Evolutionary conservation across 805 yeast genomes (phyloP).

Genomic region (Saccharomycopsis sp.): DNA sequence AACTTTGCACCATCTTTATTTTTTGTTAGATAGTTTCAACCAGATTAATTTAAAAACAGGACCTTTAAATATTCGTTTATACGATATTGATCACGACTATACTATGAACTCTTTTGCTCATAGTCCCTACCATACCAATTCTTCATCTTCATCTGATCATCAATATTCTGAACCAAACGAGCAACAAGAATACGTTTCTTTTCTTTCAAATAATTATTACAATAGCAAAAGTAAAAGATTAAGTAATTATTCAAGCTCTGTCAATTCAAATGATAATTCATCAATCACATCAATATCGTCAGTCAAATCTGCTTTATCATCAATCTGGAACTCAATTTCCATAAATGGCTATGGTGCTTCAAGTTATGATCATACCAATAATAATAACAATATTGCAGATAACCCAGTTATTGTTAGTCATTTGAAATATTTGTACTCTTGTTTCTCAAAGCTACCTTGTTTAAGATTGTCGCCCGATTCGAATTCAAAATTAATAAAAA

Average conservation of each 20-base stretch:
- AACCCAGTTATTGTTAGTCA: slow-evolving; percentile 31
- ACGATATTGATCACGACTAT: slow-evolving; percentile 39
- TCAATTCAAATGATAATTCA: slow-evolving; percentile 16
- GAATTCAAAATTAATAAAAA: slow-evolving; percentile 44
- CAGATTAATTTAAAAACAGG: slow-evolving; percentile 41
- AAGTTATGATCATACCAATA: not conserved
- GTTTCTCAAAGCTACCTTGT: slow-evolving; percentile 58
- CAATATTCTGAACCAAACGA: not conserved
- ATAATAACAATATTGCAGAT: slow-evolving; percentile 18
- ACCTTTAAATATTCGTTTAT: slow-evolving; percentile 49
- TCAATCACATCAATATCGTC: slow-evolving; percentile 51
- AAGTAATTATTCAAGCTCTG: slow-evolving; percentile 15
- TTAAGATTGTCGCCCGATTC: slow-evolving; percentile 49
- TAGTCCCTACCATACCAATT: slow-evolving; percentile 1
- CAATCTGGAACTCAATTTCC: slow-evolving; percentile 14
- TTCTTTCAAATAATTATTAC: slow-evolving; percentile 16
- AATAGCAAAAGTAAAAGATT: slow-evolving; percentile 11
- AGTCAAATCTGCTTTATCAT: slow-evolving; percentile 33
- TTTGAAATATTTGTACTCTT: slow-evolving; percentile 42
- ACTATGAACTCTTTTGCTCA: no score
- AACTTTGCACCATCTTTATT: slow-evolving; percentile 55
- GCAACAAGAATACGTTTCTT: slow-evolving; percentile 17
- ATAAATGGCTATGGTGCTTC: slow-evolving; percentile 20
- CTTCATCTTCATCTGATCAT: not conserved
- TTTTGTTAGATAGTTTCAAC: slow-evolving; percentile 47